Evolutionary conservation across 345 rosid species (phyloP), one percentile per base, ranked within the genome.

Genomic region (Brassica carinata): DNA sequence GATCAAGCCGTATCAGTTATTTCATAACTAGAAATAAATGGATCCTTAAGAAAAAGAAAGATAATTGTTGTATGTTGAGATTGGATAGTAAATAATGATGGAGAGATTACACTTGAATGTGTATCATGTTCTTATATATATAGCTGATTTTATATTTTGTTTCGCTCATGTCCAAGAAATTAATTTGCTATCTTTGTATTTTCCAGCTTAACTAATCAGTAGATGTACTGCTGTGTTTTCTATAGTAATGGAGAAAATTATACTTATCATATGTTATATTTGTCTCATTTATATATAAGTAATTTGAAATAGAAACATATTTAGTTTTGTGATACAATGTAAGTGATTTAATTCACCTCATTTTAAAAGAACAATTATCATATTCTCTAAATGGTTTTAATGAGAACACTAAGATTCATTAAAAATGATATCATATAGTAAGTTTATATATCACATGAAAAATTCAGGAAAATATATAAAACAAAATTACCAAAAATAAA

Each of bases 1-100:
- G 62, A 55, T 55, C 62, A 55, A 55, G 62, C 62, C 62, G 26
- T 17, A 55, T 55, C 62, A 55, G 62, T 55, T 55, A 55, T 55
- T 55, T 55, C 62, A 55, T 55, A 55, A 55, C 26, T 55, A 55
- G 26, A 5, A n/a, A 55, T 55, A 15, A 55, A 55, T 53, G 26
- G 9, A 17, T 55, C 62, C 26, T 17, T 55, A 8, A 55, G 58
- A 15, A 17, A 55, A 55, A 55, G 62, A 55, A 55, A 17, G 11
- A 55, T 17, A 55, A 17, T 55, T 17, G 62, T 55, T 55, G 26
- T 55, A 5, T 55, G 26, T 55, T 53, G 58, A n/a, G 58, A 53
- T 5, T 53, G 8, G 8, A 55, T 55, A 55, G 62, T 55, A 55
- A 55, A 55, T 55, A 55, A 55, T 55, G 62, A 55, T 55, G 62